Conservation (phyloP, 495 filamentous ascomycete genomes). For the Achaetomiella virescens region DNA sequence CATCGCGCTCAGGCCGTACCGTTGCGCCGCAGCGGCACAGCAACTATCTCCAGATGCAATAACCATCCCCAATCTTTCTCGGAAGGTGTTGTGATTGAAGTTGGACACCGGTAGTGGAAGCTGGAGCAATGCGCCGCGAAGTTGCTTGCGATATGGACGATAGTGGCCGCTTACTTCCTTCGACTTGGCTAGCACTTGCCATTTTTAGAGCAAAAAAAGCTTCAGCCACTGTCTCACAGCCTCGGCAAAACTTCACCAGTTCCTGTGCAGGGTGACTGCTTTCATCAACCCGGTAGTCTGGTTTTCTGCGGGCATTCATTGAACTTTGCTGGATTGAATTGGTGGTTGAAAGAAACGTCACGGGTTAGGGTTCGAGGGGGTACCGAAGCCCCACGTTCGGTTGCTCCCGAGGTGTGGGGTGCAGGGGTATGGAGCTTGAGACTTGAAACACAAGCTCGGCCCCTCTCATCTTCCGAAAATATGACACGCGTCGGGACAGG, state of each 20-base stretch:
- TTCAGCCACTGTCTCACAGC: too few species aligned
- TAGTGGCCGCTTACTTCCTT: constrained; percentile 3
- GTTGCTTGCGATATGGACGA: neutral
- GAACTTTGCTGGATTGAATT: too few species aligned
- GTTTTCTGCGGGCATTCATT: too few species aligned
- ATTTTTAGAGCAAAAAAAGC: too few species aligned
- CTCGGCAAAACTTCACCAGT: too few species aligned
- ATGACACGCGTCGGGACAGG: neutral
- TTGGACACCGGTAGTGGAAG: neutral
- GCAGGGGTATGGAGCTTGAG: neutral
- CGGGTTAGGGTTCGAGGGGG: neutral
- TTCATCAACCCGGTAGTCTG: too few species aligned
- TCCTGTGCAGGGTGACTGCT: too few species aligned
- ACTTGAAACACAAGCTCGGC: constrained; percentile 12
- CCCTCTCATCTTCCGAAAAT: constrained; percentile 17
- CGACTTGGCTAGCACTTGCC: too few species aligned
- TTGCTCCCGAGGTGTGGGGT: too few species aligned
- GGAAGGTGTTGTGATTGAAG: too few species aligned
- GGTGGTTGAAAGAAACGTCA: neutral
- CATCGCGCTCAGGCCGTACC: too few species aligned
- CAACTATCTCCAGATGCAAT: neutral
- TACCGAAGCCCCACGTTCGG: neutral
- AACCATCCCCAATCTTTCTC: neutral
- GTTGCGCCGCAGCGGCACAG: too few species aligned
- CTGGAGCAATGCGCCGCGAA: neutral